Base-by-base conservation (phyloP, 2,329 filamentous ascomycete species). In the Fusarium staphyleae region DNA sequence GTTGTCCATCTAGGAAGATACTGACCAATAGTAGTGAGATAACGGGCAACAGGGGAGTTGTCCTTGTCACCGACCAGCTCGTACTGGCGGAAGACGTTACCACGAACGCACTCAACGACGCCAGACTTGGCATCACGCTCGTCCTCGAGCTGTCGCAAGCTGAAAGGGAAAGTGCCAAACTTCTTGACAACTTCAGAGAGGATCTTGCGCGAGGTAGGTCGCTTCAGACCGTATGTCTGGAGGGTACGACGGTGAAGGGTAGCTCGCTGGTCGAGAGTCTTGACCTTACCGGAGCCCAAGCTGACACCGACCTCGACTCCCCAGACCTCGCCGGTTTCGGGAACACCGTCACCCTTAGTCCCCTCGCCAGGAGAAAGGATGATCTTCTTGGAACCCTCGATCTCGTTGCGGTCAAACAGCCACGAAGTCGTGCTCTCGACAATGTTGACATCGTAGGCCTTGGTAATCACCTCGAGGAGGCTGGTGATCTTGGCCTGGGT, bases 341-440 rank as follows among this genome's bases (percentile, higher is more conserved):
- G 90, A 52, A 86, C 76, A 70, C 95, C 95, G 57, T 99, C 95
- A 51, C 93, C 93, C 80, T 92, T 96, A 72, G 89, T 87, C 63
- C 91, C 91, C 69, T 97, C 92, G 44, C 87, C 85, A 28, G 92
- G 90, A 18, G 91, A 84, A 52, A 99, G 81, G 65, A 99, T 95
- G 71, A 99, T 96, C 86, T 97, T 98, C 87, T 97, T 97, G 82
- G 89, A 74, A 69, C 90, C 90, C 81, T 99, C 95, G 62, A 99
- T 98, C 77, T 99, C 95, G 77, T 98, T 96, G 74, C 90, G 90
- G 72, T 91, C 92, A 74, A 99, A 98, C 56, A 91, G 78, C 93
- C 95, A 99, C 71, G 91, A 96, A 35, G 95, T 99, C 60, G 95
- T 99, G 83, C 93, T 96, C 84, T 99, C 95, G 50, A 99, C 91